phyloP scores from a whole-genome alignment of 805 yeast species.

The Pichia ethanolica region DNA sequence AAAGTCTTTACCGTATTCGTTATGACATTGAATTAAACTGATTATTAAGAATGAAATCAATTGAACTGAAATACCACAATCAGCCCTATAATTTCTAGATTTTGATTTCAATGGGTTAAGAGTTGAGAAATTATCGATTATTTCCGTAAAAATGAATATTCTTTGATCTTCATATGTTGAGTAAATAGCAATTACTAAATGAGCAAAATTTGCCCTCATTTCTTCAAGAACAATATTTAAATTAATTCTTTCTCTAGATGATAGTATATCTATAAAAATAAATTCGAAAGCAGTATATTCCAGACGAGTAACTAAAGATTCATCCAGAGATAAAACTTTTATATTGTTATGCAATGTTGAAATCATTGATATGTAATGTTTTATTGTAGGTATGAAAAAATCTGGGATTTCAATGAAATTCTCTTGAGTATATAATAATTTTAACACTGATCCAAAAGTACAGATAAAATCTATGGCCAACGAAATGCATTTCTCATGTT shows the following conservation, averaged over 20 bases:
- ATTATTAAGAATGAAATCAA: slow-evolving; percentile 40
- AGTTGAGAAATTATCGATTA: slow-evolving; percentile 43
- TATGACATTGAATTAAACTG: slow-evolving; percentile 30
- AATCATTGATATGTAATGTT: not conserved
- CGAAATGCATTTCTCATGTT: not conserved
- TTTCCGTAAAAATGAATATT: slow-evolving; percentile 52
- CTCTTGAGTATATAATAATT: not conserved
- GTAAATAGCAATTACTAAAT: slow-evolving; percentile 33
- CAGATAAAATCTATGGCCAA: slow-evolving; percentile 1
- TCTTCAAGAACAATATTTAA: slow-evolving; percentile 12
- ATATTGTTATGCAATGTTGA: not conserved
- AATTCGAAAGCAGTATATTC: slow-evolving; percentile 43
- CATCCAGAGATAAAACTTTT: slow-evolving; percentile 10
- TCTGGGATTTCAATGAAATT: slow-evolving; percentile 5
- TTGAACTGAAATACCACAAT: slow-evolving; percentile 43
- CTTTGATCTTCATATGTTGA: slow-evolving; percentile 43
- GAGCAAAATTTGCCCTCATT: slow-evolving; percentile 25
- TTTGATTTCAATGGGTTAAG: slow-evolving; percentile 38
- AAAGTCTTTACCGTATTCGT: slow-evolving; percentile 13
- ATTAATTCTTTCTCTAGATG: not conserved
- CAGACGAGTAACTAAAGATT: slow-evolving; percentile 39
- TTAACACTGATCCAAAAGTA: not conserved
- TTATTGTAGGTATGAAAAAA: not conserved
- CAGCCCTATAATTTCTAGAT: slow-evolving; percentile 37
- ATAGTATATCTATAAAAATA: slow-evolving; percentile 32